Percentiles rank a stretch among this genome's conserved stretches.
phyloP scores from a whole-genome alignment of 768 basidiomycete genomes.

The Boletus pseudopeckii region DNA sequence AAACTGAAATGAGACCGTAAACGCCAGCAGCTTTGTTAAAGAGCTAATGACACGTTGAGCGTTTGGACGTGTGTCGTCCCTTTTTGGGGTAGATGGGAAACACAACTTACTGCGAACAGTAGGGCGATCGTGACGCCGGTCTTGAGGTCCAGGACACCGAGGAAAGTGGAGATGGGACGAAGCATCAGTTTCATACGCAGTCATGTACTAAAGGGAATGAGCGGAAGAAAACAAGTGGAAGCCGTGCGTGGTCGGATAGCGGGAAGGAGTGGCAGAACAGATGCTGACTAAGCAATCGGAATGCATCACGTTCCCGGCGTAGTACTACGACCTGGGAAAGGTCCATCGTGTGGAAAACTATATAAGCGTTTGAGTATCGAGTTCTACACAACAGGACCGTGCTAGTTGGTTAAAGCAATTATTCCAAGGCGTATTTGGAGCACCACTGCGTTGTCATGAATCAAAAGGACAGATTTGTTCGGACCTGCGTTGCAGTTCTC shows the following conservation, averaged over 20 bases:
- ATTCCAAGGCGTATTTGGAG: background rate
- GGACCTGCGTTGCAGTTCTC: background rate
- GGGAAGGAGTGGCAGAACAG: background rate
- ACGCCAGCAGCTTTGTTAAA: constrained; percentile 98
- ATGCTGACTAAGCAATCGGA: constrained; percentile 18
- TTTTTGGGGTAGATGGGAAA: background rate
- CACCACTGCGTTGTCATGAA: background rate
- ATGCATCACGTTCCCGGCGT: too few species aligned
- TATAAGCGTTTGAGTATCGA: background rate
- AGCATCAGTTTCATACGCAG: constrained; percentile 72
- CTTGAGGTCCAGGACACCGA: constrained; percentile 89
- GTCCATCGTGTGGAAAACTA: too few species aligned
- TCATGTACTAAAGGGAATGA: constrained; percentile 29
- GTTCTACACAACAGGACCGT: background rate
- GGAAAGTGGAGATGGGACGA: constrained; percentile 76
- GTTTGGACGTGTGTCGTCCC: background rate
- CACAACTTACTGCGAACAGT: constrained; percentile 74
- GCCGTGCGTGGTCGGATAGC: background rate
- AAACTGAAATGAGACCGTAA: constrained; percentile 89
- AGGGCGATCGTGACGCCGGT: constrained; percentile 86
- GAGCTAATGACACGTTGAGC: constrained; percentile 43
- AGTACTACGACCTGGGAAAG: too few species aligned
- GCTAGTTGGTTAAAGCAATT: background rate
- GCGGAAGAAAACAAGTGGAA: background rate
- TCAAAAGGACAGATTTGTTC: background rate